These are phyloP conservation scores for Musa itinerans DNA, from an alignment of 176 grass and related monocot genomes.

Conservation along the genomic window DNA sequence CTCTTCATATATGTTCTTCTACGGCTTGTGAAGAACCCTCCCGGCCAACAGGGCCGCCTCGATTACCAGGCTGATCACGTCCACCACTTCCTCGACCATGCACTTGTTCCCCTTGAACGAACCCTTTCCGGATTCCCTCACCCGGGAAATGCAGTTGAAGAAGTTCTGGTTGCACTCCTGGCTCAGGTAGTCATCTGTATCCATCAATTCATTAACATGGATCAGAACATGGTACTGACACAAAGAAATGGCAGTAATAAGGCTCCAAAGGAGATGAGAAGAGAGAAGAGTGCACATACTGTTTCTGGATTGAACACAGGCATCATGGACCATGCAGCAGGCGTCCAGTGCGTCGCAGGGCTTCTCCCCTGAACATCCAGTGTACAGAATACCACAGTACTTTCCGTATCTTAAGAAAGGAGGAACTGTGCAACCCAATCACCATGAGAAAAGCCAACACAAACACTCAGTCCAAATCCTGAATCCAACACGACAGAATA, in stretches of 20 bases:
- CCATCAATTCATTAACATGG: neutral
- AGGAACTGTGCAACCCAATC: conserved; percentile 27
- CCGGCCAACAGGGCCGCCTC: conserved; percentile 79
- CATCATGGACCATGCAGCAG: conserved; percentile 93
- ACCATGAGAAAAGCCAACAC: neutral
- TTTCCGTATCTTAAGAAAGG: conserved; percentile 80
- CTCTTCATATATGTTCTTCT: conserved; percentile 1
- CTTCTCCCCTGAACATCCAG: conserved; percentile 80
- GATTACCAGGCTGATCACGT: conserved; percentile 61
- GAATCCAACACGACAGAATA: neutral
- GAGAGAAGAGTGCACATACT: conserved; percentile 24
- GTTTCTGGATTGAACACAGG: conserved; percentile 61
- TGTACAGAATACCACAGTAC: conserved; percentile 95
- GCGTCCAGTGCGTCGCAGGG: conserved; percentile 86
- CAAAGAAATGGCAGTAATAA: neutral
- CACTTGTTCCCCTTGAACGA: conserved; percentile 83
- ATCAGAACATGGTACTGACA: neutral
- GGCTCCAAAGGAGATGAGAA: no score
- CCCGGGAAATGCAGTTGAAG: conserved; percentile 45
- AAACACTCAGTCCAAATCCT: neutral
- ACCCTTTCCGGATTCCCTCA: conserved; percentile 27
- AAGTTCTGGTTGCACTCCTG: conserved; percentile 61
- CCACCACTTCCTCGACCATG: conserved; percentile 76
- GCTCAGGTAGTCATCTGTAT: conserved; percentile 85
- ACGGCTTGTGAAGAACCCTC: conserved; percentile 72